Base-by-base conservation (phyloP, 345 rosid genomes). In the Carallia pectinifolia region DNA sequence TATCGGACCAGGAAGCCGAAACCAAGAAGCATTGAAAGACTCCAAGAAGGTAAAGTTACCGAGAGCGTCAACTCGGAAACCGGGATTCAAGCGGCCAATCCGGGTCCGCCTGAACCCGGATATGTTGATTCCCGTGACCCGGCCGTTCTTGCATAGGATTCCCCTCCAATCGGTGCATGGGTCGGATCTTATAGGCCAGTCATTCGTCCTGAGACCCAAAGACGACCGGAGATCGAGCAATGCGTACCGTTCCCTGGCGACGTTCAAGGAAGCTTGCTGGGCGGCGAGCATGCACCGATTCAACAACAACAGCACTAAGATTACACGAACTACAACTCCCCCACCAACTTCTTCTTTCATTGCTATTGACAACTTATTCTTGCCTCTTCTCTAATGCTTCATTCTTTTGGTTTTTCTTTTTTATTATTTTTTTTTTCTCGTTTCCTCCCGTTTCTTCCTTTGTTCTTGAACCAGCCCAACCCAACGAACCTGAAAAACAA, bases 221-320 rank as follows among this genome's bases (percentile, higher is more conserved):
- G 80, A 72, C 18, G 69, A 63, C 62, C 80, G 75, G 66, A 77
- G 76, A 72, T 68, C 66, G 15, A 67, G 61, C 73, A 77, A 59
- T 7, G 76, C 80, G 34, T 7, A 62, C 63, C 73, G 59, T 58
- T 77, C 80, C 15, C 12, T 13, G 60, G 66, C 17, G 38, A 85
- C 81, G 66, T 65, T 78, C 58, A 74, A 64, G 33, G 59, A 18
- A 58, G 38, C 58, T 61, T 66, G 73, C 84, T 82, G 86, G 4
- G 85, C 70, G 4, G 85, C 70, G 34, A 66, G 17, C 40, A 68
- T 74, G 69, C 67, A 66, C 52, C 58, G 77, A 68, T 23, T 23
- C 23, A 80, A 44, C 76, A 84, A 54, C 15, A 78, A 18, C 72
- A 74, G 70, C 31, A 79, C 16, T 50, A 79, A 6, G 54, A 44